Conservation (phyloP, 805 yeast genomes). For the Yarrowia sp. region DNA sequence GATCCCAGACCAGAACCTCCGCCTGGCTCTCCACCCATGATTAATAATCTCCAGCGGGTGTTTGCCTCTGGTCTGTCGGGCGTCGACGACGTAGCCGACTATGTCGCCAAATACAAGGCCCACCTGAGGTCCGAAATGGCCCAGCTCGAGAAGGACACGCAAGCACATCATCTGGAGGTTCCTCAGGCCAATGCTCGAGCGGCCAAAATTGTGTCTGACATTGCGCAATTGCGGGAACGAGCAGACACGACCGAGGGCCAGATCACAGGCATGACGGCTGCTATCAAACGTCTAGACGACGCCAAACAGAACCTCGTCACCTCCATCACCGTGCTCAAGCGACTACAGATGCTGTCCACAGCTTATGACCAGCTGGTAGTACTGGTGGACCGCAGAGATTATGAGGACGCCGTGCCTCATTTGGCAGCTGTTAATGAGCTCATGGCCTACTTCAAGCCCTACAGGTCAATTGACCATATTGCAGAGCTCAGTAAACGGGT, state of each 20-base stretch:
- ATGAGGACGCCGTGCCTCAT: conserved; percentile 54
- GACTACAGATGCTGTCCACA: conserved; percentile 78
- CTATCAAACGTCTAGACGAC: conserved; percentile 72
- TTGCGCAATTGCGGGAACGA: conserved; percentile 46
- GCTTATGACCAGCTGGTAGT: conserved; percentile 62
- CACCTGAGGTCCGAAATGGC: conserved; percentile 42
- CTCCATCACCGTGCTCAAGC: conserved; percentile 80
- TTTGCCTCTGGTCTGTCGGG: conserved; percentile 42
- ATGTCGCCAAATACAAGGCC: conserved; percentile 50
- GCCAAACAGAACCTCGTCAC: conserved; percentile 79
- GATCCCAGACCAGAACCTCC: background rate
- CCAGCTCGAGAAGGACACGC: conserved; percentile 38
- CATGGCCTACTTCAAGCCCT: conserved; percentile 68
- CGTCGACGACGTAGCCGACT: conserved; percentile 49
- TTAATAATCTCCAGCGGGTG: conserved; percentile 19
- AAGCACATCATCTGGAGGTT: conserved; percentile 31
- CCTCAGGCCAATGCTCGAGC: conserved; percentile 38
- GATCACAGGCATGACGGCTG: conserved; percentile 67
- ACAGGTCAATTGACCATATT: conserved; percentile 78
- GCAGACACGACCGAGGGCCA: conserved; percentile 56
- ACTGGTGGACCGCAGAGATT: conserved; percentile 46
- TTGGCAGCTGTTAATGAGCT: conserved; percentile 72
- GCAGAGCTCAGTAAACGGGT: conserved; percentile 61
- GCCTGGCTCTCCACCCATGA: background rate
- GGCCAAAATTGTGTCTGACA: conserved; percentile 42